Conservation (phyloP, 306 rosid species). For the Aeschynomene evenia region DNA sequence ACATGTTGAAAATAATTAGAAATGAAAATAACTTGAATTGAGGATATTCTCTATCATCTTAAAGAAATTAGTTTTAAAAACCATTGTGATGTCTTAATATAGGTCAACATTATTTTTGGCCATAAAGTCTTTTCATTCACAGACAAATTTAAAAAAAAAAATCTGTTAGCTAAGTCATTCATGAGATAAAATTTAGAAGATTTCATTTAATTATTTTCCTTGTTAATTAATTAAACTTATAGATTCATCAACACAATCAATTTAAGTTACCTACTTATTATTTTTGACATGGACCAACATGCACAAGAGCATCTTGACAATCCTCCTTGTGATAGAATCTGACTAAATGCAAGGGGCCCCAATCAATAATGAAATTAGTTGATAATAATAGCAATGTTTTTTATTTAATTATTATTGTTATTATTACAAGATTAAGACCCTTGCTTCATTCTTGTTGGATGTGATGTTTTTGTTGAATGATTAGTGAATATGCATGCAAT, state of each 20-base stretch:
- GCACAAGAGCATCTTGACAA: conserved; percentile 1
- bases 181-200: not conserved
- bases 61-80: too few relatives aligned
- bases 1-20: too few relatives aligned
- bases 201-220: conserved; percentile 11
- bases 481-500: conserved; percentile 4
- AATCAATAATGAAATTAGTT: conserved; percentile 25
- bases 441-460: conserved; percentile 12
- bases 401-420: not conserved
- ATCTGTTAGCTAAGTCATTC: too few relatives aligned
- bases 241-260: not conserved
- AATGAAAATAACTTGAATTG: too few relatives aligned
- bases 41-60: too few relatives aligned
- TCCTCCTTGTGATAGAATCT: conserved; percentile 8
- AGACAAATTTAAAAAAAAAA: too few relatives aligned
- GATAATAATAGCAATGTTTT: not conserved
- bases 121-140: too few relatives aligned
- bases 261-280: not conserved
- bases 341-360: not conserved
- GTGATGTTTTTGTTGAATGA: conserved; percentile 25
- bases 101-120: too few relatives aligned
- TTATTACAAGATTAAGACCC: not conserved
- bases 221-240: too few relatives aligned
- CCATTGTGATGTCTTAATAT: too few relatives aligned
- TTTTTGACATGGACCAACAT: conserved; percentile 3